Evolutionary conservation across 306 rosid genomes (phyloP).

Genomic region (Amphicarpaea edgeworthii): DNA sequence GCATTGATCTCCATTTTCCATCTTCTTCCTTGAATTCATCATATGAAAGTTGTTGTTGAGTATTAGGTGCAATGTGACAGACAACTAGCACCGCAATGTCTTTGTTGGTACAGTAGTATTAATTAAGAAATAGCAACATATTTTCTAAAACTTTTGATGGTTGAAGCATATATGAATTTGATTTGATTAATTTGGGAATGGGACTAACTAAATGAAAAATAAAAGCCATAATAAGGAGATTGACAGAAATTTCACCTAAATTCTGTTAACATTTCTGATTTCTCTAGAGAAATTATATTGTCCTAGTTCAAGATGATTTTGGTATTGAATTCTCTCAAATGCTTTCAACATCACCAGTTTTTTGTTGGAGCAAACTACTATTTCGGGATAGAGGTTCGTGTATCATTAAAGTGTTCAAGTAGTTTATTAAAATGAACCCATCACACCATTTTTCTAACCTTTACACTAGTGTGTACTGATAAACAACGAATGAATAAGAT

Average conservation of each 20-base stretch:
- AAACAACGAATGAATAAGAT: neutral
- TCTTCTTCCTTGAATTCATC: constrained; percentile 33
- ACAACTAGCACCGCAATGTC: constrained; percentile 12
- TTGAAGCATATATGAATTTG: neutral
- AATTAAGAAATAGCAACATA: neutral
- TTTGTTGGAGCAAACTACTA: neutral
- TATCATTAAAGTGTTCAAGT: neutral
- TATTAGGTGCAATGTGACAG: constrained; percentile 40
- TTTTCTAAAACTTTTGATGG: neutral
- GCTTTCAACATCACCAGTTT: neutral
- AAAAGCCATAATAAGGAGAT: neutral
- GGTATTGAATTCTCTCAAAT: neutral
- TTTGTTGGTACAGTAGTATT: neutral
- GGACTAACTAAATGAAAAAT: neutral
- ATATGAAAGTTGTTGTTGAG: constrained; percentile 37
- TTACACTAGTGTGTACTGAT: neutral
- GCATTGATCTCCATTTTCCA: neutral
- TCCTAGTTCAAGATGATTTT: neutral
- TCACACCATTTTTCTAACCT: neutral
- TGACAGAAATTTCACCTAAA: too few relatives aligned
- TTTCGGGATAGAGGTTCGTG: neutral
- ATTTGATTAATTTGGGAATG: neutral
- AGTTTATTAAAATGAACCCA: neutral
- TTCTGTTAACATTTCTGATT: too few relatives aligned
- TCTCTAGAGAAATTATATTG: constrained; percentile 6